Base-by-base conservation (phyloP, 2,329 filamentous ascomycete genomes). In the Uncinocarpus reesii region DNA sequence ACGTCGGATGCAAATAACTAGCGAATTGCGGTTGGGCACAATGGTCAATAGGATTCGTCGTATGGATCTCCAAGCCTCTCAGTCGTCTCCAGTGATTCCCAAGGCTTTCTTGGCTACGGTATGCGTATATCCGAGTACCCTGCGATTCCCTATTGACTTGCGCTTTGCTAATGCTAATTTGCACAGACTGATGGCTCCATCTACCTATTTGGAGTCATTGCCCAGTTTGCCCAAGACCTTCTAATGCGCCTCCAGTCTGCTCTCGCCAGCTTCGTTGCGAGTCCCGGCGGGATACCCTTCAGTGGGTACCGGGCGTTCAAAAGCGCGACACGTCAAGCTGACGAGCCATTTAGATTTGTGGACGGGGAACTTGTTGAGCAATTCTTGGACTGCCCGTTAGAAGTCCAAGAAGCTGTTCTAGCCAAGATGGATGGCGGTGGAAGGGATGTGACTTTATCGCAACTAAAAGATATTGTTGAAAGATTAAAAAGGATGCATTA, bases 351-450 rank as follows among this genome's bases (percentile, higher is more conserved):
- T 60, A 76, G 90, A 1, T 96, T 96, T 58, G 78, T 98, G 10
- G 92, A 98, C 60, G 92, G 90, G 0, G 90, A 95, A 62, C 72
- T 96, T 58, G 74, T 98, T 10, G 90, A 96, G 67, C 68, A 79
- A 44, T 95, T 95, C 61, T 65, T 96, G 55, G 81, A 88, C 54
- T 70, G 85, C 53, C 72, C 77, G 38, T 79, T 82, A 48, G 70
- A 71, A 4, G 57, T 74, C 51, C 78, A 82, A 60, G 67, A 70
- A 52, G 69, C 71, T 56, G 73, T 79, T 48, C 68, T 76, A 6
- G 60, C 69, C 16, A 71, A 72, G 1, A 56, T 79, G 49, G 31
- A 67, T 67, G 34, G 79, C 81, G 65, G 70, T 68, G 16, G 21
- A 3, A 56, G 62, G 67, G 47, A 70, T 77, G 42, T 79, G 70